These are phyloP conservation scores for Emergomyces orientalis DNA, from an alignment of 2,329 filamentous ascomycete species.

Conservation along the genomic window DNA sequence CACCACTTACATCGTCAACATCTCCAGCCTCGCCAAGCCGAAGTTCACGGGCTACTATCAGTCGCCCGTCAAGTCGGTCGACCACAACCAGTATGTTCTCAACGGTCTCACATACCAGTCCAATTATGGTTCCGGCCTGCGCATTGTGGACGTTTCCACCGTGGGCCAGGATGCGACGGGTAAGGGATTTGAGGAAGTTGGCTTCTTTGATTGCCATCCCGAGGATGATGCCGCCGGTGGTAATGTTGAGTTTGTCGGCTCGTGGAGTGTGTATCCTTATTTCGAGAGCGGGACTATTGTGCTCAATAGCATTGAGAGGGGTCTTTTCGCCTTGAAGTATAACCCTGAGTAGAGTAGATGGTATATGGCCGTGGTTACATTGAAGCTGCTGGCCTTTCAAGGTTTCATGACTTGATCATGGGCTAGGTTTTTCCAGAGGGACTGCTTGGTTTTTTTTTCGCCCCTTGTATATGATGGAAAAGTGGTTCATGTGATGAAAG, in stretches of 20 bases:
- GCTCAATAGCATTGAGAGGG: conserved; percentile 46
- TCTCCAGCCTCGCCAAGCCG: conserved; percentile 36
- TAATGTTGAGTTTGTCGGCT: conserved; percentile 34
- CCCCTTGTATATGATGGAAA: neutral
- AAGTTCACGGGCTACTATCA: conserved; percentile 39
- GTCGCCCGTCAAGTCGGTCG: conserved; percentile 35
- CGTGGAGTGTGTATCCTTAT: conserved; percentile 43
- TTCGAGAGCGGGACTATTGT: conserved; percentile 44
- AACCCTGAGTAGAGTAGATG: conserved; percentile 5
- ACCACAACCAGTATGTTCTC: conserved; percentile 44
- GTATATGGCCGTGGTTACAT: neutral
- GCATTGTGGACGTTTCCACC: conserved; percentile 24
- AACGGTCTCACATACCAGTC: conserved; percentile 42
- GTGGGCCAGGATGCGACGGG: conserved; percentile 35
- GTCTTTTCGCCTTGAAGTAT: conserved; percentile 41
- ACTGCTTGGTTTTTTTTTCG: neutral
- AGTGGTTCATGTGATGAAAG: neutral
- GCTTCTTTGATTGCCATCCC: conserved; percentile 45
- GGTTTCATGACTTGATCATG: neutral
- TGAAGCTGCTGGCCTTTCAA: neutral
- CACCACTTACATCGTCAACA: conserved; percentile 46
- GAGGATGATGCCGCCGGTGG: conserved; percentile 42
- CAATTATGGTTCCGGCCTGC: conserved; percentile 45
- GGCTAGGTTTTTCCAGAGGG: neutral
- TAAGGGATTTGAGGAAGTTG: conserved; percentile 39